phyloP scores from a whole-genome alignment of 1,139 yeast genomes.

The Sugiyamaella grinbergsii region DNA sequence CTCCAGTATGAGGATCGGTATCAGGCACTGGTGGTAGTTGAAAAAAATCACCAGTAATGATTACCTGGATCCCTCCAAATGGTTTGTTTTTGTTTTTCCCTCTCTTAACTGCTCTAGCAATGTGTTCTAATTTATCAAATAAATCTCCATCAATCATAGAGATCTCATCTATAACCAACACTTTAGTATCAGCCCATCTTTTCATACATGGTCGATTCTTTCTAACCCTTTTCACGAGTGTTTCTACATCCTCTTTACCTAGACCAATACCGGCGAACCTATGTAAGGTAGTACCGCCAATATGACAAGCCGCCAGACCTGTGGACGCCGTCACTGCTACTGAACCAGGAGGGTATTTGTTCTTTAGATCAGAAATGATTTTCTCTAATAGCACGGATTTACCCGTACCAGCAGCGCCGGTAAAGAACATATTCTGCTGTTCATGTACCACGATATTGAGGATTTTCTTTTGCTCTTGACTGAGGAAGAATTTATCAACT shows the following conservation, averaged over 20 bases:
- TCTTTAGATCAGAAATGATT: slow-evolving; percentile 64
- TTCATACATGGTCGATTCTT: slow-evolving; percentile 47
- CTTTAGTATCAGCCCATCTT: slow-evolving; percentile 63
- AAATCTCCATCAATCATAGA: slow-evolving; percentile 78
- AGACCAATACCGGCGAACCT: slow-evolving; percentile 79
- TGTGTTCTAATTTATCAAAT: slow-evolving; percentile 63
- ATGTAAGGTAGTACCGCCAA: slow-evolving; percentile 84
- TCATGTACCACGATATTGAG: slow-evolving; percentile 61
- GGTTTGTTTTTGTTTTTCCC: slow-evolving; percentile 21
- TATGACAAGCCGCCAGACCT: slow-evolving; percentile 86
- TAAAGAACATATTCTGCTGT: slow-evolving; percentile 51
- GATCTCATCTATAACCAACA: slow-evolving; percentile 75
- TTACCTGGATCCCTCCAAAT: slow-evolving; percentile 82
- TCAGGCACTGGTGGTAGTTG: slow-evolving; percentile 76
- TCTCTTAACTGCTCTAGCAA: slow-evolving; percentile 55
- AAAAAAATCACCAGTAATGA: slow-evolving; percentile 81
- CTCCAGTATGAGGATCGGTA: slow-evolving; percentile 1
- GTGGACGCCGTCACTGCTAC: slow-evolving; percentile 92
- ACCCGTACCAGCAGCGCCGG: slow-evolving; percentile 41
- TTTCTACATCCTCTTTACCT: slow-evolving; percentile 56
- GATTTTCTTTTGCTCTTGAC: slow-evolving; percentile 72
- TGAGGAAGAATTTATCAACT: slow-evolving; percentile 42
- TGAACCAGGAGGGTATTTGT: slow-evolving; percentile 51
- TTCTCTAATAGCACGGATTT: slow-evolving; percentile 51
- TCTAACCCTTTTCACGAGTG: slow-evolving; percentile 51